Conservation (phyloP, 768 basidiomycete species). For the Rubroboletus satanas region DNA sequence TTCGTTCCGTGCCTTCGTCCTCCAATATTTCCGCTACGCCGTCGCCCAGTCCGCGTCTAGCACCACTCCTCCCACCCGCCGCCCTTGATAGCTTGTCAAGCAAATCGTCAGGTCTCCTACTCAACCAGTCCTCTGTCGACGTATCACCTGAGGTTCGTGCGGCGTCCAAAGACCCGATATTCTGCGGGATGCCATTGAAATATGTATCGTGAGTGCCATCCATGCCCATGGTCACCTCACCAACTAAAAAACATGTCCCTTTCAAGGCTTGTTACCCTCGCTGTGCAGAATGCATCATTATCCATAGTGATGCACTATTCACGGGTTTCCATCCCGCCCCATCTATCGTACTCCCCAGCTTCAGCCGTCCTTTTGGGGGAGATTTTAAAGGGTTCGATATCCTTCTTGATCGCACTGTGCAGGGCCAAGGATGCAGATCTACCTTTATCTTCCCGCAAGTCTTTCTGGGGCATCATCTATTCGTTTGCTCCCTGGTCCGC, state of each 20-base stretch:
- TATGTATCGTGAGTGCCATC: slow-evolving; percentile 64
- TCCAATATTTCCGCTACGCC: slow-evolving; percentile 19
- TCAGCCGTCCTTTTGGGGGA: slow-evolving; percentile 94
- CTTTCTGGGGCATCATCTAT: slow-evolving; percentile 35
- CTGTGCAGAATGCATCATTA: slow-evolving; percentile 91
- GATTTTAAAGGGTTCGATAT: slow-evolving; percentile 89
- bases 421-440: slow-evolving; percentile 44
- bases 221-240: not conserved
- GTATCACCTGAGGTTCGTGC: slow-evolving; percentile 30
- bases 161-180: slow-evolving; percentile 39
- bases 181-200: slow-evolving; percentile 75
- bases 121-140: slow-evolving; percentile 33
- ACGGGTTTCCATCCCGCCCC: slow-evolving; percentile 76
- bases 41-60: slow-evolving; percentile 38
- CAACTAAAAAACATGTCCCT: slow-evolving; percentile 4
- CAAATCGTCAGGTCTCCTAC: slow-evolving; percentile 35
- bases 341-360: slow-evolving; percentile 87
- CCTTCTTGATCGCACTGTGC: slow-evolving; percentile 77
- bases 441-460: slow-evolving; percentile 39
- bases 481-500: slow-evolving; percentile 44
- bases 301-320: slow-evolving; percentile 99
- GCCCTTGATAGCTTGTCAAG: slow-evolving; percentile 40
- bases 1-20: slow-evolving; percentile 52
- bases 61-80: slow-evolving; percentile 51
- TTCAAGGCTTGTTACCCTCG: slow-evolving; percentile 72